Base-by-base conservation (phyloP, 495 filamentous ascomycete species). In the Aspergillus nanangensis region DNA sequence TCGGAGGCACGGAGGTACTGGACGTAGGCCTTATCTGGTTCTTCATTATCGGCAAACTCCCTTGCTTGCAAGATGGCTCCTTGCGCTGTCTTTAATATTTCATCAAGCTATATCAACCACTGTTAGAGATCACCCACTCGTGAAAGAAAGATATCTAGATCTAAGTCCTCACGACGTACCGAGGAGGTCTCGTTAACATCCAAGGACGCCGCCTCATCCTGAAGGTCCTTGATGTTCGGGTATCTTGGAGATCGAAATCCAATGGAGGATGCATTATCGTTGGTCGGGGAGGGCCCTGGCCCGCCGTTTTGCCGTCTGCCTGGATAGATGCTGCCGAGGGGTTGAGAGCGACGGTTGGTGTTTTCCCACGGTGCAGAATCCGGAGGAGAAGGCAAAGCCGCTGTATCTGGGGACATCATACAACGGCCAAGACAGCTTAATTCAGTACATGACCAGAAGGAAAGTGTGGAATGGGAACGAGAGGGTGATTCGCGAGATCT, bases 1-100 rank as follows among this genome's bases (percentile, higher is more conserved):
- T 87, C 83, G 35, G 76, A 87, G 19, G 91, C 84, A 32, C 83
- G 79, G 40, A 96, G 74, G 63, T 87, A 97, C 37, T 95, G 87
- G 20, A 83, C 71, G 52, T 83, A 88, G 38, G 82, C 83, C 24
- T 60, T 66, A 50, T 88, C 82, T n/a, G 72, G 68, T 45, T 73
- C 57, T 14, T 75, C 65, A 34, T 82, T 80, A 25, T 78, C 65
- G 29, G 58, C 51, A 38, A 66, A 61, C 11, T 39, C 42, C 39
- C 55, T 61, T 20, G 68, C 62, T 51, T 58, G 55, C 31, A 63
- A 47, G 22, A 72, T 63, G 33, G 67, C 68, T 33, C 64, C 60
- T 36, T 61, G 55, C 14, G 69, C 71, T 19, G 47, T 59, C 35
- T 50, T 50, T 8, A 74, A 48, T 25, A 74, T 53, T 23, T 57